phyloP scores from a whole-genome alignment of 2,329 filamentous ascomycete species.

The Ophiostoma perfectum region DNA sequence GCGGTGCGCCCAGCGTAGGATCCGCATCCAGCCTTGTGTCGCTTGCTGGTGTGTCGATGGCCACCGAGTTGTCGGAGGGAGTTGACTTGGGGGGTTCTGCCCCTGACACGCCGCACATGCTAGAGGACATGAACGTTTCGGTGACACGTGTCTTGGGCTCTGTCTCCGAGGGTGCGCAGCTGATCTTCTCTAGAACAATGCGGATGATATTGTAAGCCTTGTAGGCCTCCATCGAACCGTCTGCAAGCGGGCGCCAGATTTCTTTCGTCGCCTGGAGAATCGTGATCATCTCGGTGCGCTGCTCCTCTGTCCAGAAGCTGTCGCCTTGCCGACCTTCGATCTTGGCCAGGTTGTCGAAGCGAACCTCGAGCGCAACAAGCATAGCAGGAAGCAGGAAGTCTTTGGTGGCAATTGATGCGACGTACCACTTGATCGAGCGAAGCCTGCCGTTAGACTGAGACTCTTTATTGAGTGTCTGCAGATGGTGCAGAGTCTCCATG shows the following conservation, averaged over 20 bases:
- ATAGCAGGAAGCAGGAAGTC: conserved; percentile 85
- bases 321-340: conserved; percentile 38
- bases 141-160: neutral
- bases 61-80: conserved; percentile 9
- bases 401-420: conserved; percentile 71
- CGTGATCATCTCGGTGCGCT: conserved; percentile 68
- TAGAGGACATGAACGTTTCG: conserved; percentile 5
- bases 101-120: neutral
- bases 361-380: conserved; percentile 75
- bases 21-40: conserved; percentile 37
- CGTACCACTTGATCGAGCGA: conserved; percentile 68
- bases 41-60: conserved; percentile 16
- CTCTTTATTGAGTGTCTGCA: conserved; percentile 70
- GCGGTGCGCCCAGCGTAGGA: conserved; percentile 33
- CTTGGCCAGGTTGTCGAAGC: conserved; percentile 56
- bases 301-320: conserved; percentile 51
- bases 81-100: conserved; percentile 10
- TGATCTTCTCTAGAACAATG: conserved; percentile 75
- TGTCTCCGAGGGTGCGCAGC: conserved; percentile 32
- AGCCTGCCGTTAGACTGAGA: conserved; percentile 66
- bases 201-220: conserved; percentile 78
- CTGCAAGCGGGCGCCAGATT: conserved; percentile 75
- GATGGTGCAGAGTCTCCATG: conserved; percentile 71
- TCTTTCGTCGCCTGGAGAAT: conserved; percentile 65
- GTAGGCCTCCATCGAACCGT: conserved; percentile 80